Conservation (phyloP, 1,139 yeast species). For the Suhomyces maxii region DNA sequence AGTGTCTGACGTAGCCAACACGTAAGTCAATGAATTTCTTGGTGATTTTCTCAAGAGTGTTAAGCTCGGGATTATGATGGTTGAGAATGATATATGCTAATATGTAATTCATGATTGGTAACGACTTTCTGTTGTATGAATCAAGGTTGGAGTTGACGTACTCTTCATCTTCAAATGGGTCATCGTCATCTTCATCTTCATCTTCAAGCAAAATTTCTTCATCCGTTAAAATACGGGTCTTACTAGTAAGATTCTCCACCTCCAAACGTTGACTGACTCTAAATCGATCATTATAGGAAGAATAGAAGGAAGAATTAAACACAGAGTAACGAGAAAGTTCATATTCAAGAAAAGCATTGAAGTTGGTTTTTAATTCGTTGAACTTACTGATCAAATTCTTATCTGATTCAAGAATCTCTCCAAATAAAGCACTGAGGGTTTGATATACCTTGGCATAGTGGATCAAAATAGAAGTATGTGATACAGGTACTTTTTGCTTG, state of each 20-base stretch:
- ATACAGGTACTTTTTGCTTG: slow-evolving; percentile 9
- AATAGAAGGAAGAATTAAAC: slow-evolving; percentile 11
- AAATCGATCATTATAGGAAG: slow-evolving; percentile 18
- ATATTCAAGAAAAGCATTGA: slow-evolving; percentile 23
- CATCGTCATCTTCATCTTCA: slow-evolving; percentile 12
- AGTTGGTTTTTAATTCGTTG: slow-evolving; percentile 24
- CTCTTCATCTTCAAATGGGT: slow-evolving; percentile 13
- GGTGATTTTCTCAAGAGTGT: slow-evolving; percentile 22
- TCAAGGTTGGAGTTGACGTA: slow-evolving; percentile 12
- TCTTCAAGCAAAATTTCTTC: slow-evolving; percentile 19
- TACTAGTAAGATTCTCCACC: slow-evolving; percentile 4
- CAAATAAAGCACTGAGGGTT: slow-evolving; percentile 30
- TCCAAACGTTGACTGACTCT: slow-evolving; percentile 17
- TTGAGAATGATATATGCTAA: slow-evolving; percentile 34
- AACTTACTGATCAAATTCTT: slow-evolving; percentile 20
- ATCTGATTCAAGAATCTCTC: slow-evolving; percentile 20
- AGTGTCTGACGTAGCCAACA: slow-evolving; percentile 3
- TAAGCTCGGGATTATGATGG: slow-evolving; percentile 17
- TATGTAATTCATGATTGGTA: slow-evolving; percentile 38
- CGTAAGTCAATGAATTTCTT: slow-evolving; percentile 30
- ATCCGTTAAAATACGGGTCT: slow-evolving; percentile 8
- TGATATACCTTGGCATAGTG: slow-evolving; percentile 38
- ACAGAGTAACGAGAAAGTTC: slow-evolving; percentile 27
- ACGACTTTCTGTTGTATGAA: slow-evolving; percentile 22
- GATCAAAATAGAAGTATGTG: slow-evolving; percentile 32